These are phyloP conservation scores for Colletotrichum sp. DNA, from an alignment of 2,329 filamentous ascomycete genomes.

Conservation along the genomic window DNA sequence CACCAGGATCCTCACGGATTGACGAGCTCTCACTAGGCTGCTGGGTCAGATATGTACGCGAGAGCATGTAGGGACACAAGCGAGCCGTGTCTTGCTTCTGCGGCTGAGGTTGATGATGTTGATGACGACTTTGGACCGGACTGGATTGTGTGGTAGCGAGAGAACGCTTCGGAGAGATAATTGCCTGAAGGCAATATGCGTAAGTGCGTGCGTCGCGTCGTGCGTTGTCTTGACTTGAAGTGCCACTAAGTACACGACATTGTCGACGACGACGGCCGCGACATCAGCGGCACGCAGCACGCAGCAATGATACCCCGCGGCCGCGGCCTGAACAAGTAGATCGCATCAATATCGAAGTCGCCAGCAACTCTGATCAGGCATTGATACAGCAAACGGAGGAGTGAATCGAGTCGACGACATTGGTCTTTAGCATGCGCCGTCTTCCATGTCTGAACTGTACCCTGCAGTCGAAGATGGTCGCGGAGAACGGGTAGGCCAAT, in stretches of 20 bases:
- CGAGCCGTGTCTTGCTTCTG: neutral
- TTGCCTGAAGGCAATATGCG: neutral
- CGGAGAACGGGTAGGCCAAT: neutral
- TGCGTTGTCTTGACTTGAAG: neutral
- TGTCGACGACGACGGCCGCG: neutral
- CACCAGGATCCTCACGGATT: neutral
- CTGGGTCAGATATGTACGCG: neutral
- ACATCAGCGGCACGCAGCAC: neutral
- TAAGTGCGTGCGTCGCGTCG: constrained; percentile 2
- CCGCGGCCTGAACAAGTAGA: neutral
- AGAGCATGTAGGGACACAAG: neutral
- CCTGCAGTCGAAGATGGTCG: neutral
- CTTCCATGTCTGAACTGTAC: neutral
- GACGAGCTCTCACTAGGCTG: neutral
- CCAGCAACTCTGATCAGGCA: neutral
- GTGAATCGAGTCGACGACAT: neutral
- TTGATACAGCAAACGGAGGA: neutral
- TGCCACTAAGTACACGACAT: neutral
- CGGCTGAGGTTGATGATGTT: neutral
- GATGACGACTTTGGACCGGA: neutral
- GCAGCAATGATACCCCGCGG: neutral
- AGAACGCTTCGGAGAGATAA: neutral
- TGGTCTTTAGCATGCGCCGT: neutral
- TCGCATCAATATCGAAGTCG: neutral
- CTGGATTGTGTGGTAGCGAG: neutral